Conservation (phyloP, 768 basidiomycete species). For the Hericium erinaceus region DNA sequence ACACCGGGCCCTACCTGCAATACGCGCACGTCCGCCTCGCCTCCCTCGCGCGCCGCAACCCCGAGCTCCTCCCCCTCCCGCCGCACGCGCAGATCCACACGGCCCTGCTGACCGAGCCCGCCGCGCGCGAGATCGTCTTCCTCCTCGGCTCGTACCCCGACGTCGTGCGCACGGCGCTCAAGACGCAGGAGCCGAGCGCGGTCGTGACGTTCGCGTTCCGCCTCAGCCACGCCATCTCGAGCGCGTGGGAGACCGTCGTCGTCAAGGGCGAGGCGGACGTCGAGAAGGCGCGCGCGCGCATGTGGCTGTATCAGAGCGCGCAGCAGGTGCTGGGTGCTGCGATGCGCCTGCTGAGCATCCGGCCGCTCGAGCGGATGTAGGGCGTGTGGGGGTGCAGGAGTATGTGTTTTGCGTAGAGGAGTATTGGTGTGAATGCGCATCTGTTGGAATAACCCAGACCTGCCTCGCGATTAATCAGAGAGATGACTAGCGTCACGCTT, state of each 20-base stretch:
- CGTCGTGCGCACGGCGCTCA: constrained; percentile 77
- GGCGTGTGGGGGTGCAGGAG: not conserved
- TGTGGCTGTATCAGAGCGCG: constrained; percentile 86
- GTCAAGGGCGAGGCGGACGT: constrained; percentile 76
- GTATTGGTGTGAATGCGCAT: no score
- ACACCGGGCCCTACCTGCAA: constrained; percentile 93
- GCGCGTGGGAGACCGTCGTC: constrained; percentile 85
- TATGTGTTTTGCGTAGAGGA: no score
- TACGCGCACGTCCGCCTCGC: constrained; percentile 92
- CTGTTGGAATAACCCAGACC: no score
- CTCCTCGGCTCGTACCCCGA: constrained; percentile 89
- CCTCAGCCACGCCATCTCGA: constrained; percentile 80
- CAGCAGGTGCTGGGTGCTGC: constrained; percentile 83
- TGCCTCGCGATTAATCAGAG: no score
- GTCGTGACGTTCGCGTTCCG: constrained; percentile 88
- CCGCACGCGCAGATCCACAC: constrained; percentile 59
- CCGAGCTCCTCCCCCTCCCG: constrained; percentile 73
- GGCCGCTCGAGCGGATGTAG: constrained; percentile 89
- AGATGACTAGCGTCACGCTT: no score
- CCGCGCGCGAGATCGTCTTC: constrained; percentile 78
- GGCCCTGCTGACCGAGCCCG: constrained; percentile 49
- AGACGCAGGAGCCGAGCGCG: constrained; percentile 81
- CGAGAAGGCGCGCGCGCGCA: constrained; percentile 70
- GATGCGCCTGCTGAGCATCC: constrained; percentile 81
- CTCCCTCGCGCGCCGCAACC: constrained; percentile 89